Base-by-base conservation (phyloP, 2,329 filamentous ascomycete species). In the Fusarium pseudograminearum region DNA sequence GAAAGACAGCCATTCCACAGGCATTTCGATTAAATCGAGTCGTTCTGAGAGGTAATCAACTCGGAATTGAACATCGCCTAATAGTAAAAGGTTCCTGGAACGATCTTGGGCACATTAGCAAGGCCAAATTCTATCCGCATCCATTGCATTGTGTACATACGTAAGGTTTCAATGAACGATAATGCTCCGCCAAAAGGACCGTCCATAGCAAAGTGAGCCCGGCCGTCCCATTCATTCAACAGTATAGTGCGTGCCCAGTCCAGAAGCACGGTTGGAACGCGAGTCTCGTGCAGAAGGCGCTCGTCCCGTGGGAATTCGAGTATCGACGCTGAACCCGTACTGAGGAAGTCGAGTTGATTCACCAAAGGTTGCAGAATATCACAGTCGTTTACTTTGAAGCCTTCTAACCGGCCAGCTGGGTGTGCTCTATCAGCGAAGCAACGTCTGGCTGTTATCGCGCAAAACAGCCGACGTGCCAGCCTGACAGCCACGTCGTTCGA, bases 191-290 rank as follows among this genome's bases (percentile, higher is more conserved):
- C 92, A 65, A 94, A 90, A 16, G 91, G 85, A 31, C 90, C 89
- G 73, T 91, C 90, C 57, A 87, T 89, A 4, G 88, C 83, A 53
- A 97, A 86, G 44, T 90, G 86, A 2, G 92, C 86, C 57, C 87
- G 87, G 0, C 93, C 92, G 74, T 95, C 87, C 94, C 94, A 98
- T 66, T 93, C 89, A 57, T 90, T 88, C 45, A 97, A 80, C 74
- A 97, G 87, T 2, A 96, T 85, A 0, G 90, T 89, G 62, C 91
- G 85, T 22, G 91, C 87, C 91, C 91, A 94, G 73, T 93, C 91
- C 28, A 93, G 79, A 8, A 88, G 80, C 18, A 89, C 77, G 14
- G 84, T 87, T 10, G 86, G 87, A 20, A 87, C 82, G 36, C 86
- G 81, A 33, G 85, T 86, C 71, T 89, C 87, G 67, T 89, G 88